Base-by-base conservation (phyloP, 805 yeast genomes). In the Sugiyamaella chiloensis region DNA sequence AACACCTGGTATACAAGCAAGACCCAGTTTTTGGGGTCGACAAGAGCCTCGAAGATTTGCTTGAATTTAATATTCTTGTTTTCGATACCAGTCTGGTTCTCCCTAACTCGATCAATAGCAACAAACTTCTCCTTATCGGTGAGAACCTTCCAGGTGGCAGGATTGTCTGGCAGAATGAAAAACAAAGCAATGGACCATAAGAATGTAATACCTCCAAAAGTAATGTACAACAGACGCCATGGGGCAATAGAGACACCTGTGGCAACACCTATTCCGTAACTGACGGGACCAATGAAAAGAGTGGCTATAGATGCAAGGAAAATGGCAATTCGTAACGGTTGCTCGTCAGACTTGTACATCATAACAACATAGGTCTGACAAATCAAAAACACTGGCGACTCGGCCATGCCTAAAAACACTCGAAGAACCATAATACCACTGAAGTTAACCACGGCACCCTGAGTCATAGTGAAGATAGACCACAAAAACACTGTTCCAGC, bases 151-250 rank as follows among this genome's bases (percentile, higher is more conserved):
- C 79, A 78, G 50, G 66, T 70, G 0, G 79, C 61, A n/a, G 85
- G 85, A 58, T 78, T 75, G 49, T 73, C 70, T 31, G 85, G 85
- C 56, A 77, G 78, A 14, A 70, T 37, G 51, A 69, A 67, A 26
- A 42, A 42, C 5, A 42, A 30, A 4, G 65, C 41, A 2, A 69
- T 24, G 1, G 71, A 42, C 55, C 55, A 48, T 6, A 60, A n/a
- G 2, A 79, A 63, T 5, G 85, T 78, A 42, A 78, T 56, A 3
- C 69, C 63, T 36, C 79, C 80, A 55, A 75, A 48, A 16, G 45
- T 79, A 55, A 76, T 65, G 50, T 74, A 64, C 50, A 75, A 74
- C 46, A 76, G 75, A 54, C 69, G 66, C 80, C 80, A 76, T 11
- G 75, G 63, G 2, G 54, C 57, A 46, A 72, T 54, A 2, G 53